Conservation (phyloP, 2,329 filamentous ascomycete species). For the Chalaropsis thielavioides region DNA sequence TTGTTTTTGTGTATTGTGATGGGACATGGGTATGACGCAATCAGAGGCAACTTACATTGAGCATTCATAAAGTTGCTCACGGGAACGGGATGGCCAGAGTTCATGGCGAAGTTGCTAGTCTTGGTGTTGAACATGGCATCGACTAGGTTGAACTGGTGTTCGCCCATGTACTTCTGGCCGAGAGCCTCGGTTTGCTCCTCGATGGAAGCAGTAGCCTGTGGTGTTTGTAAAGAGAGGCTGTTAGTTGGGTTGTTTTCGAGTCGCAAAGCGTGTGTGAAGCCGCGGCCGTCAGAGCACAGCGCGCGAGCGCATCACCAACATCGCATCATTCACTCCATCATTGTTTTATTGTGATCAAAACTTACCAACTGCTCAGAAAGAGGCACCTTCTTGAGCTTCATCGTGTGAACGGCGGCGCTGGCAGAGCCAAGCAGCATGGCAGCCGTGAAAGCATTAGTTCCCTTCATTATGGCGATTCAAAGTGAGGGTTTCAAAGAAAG, state of each 20-base stretch:
- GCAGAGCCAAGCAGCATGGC: constrained; percentile 69
- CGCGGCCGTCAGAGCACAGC: neutral
- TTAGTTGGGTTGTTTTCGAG: constrained; percentile 12
- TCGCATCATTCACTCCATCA: constrained; percentile 3
- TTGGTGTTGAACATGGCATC: constrained; percentile 70
- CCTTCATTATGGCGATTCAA: constrained; percentile 43
- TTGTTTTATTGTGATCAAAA: neutral
- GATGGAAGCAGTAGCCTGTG: constrained; percentile 61
- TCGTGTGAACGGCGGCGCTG: constrained; percentile 78
- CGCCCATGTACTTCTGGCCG: constrained; percentile 90
- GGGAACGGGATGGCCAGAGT: constrained; percentile 64
- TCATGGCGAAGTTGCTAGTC: constrained; percentile 40
- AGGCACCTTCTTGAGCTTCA: constrained; percentile 95
- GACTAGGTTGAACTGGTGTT: constrained; percentile 51
- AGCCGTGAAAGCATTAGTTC: constrained; percentile 66
- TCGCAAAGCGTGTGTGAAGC: neutral
- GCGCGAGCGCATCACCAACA: neutral
- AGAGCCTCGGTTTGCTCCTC: constrained; percentile 68
- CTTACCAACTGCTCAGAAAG: constrained; percentile 82
- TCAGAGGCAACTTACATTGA: constrained; percentile 56
- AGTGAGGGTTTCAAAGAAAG: constrained; percentile 4
- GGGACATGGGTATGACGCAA: neutral
- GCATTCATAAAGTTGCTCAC: constrained; percentile 98
- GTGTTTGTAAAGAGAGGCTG: neutral
- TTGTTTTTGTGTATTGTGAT: neutral